Base-by-base conservation (phyloP, 805 yeast species). In the Barnettozyma salicaria region DNA sequence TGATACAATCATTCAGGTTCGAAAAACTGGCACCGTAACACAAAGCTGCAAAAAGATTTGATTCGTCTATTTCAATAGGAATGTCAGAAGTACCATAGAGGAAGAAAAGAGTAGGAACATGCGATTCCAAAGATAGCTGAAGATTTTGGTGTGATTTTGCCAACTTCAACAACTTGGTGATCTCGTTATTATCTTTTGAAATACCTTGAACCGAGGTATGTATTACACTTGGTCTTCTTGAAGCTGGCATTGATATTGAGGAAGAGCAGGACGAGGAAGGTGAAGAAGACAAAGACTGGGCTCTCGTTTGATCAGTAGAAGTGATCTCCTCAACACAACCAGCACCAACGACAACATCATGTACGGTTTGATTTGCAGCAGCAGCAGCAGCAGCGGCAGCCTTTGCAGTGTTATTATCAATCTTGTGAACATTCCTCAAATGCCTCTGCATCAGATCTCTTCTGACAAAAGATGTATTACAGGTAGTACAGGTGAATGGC, bases 391-490 rank as follows among this genome's bases (percentile, higher is more conserved):
- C 12, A 7, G 27, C 19, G 9, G 29, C 10, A 6, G 35, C 9
- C 13, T 13, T 27, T 19, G 14, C 23, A 16, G 24, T 25, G 12
- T 19, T 33, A 4, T 29, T 10, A 10, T 35, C 37, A 10, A 38
- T 30, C 27, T 43, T 43, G 21, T 43, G 47, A 4, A 43, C 47
- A 10, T 42, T 43, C 23, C 42, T 33, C 21, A 43, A 21, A 12
- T 43, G 47, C 19, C 47, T 33, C 19, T 43, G 44, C 32, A 43
- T 37, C 24, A 43, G 25, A 20, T 43, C 47, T 25, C 47, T 34
- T 43, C 47, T 41, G 4, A 43, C 47, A 38, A 43, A 43, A 2
- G 42, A 37, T 1, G 47, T 32, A 17, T 33, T 34, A 23, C 47
- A 43, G 7, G 29, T 20, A 2, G 44, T 25, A 20, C 47, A 43